These are phyloP conservation scores for Coffea eugenioides DNA, from an alignment of 257 asterid genomes.

Conservation along the genomic window DNA sequence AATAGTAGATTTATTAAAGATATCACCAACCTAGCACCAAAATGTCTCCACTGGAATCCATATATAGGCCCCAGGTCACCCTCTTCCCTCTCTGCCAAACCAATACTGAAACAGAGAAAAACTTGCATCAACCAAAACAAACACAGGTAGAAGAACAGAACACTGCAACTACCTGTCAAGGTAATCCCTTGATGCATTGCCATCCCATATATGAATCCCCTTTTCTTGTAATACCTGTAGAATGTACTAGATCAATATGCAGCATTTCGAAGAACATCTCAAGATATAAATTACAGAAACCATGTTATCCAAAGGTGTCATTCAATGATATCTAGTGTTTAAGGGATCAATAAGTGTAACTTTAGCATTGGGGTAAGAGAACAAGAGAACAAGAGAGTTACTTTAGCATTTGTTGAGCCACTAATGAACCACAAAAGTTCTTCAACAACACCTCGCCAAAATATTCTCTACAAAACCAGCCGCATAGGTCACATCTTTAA, in stretches of 20 bases:
- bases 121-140: neutral
- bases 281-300: neutral
- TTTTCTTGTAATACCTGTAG: slow-evolving; percentile 42
- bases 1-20: neutral
- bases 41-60: slow-evolving; percentile 56
- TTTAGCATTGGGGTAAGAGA: neutral
- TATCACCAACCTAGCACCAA: slow-evolving; percentile 40
- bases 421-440: slow-evolving; percentile 98
- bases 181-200: slow-evolving; percentile 50
- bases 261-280: neutral
- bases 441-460: slow-evolving; percentile 97
- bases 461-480: slow-evolving; percentile 55
- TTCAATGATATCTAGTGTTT: neutral
- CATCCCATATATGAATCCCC: slow-evolving; percentile 58
- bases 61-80: slow-evolving; percentile 54
- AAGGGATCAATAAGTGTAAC: neutral
- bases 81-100: slow-evolving; percentile 43
- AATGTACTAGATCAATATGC: slow-evolving; percentile 7
- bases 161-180: slow-evolving; percentile 37
- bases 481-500: neutral
- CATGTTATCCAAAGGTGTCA: neutral
- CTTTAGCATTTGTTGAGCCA: slow-evolving; percentile 97
- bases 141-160: slow-evolving; percentile 1
- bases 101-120: slow-evolving; percentile 35
- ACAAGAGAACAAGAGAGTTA: slow-evolving; percentile 22